Evolutionary conservation across 2,329 filamentous ascomycete species (phyloP).

Genomic region (Neoascochyta sp.): DNA sequence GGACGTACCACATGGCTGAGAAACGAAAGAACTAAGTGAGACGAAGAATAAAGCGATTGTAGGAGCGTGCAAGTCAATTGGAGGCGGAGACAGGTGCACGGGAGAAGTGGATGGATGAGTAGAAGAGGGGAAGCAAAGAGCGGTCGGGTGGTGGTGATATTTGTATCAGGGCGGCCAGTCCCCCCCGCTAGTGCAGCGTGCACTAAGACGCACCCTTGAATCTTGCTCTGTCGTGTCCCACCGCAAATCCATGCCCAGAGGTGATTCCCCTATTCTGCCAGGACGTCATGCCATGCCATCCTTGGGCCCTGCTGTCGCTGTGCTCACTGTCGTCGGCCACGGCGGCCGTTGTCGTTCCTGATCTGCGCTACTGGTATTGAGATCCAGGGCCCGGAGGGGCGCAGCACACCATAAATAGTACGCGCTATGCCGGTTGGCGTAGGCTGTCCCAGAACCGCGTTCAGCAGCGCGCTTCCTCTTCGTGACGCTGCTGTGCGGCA

Average conservation of each 20-base stretch:
- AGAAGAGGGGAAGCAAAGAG: slow-evolving; percentile 33
- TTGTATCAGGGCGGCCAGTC: slow-evolving; percentile 34
- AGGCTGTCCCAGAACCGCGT: slow-evolving; percentile 12
- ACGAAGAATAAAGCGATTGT: slow-evolving; percentile 30
- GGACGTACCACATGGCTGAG: slow-evolving; percentile 40
- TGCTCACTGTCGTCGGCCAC: slow-evolving; percentile 15
- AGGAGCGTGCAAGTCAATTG: slow-evolving; percentile 13
- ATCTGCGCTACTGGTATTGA: slow-evolving; percentile 26
- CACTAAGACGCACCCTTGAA: slow-evolving; percentile 17
- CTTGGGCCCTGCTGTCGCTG: slow-evolving; percentile 14
- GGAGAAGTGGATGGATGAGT: slow-evolving; percentile 13
- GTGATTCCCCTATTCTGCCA: slow-evolving; percentile 19
- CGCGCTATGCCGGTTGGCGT: slow-evolving; percentile 20
- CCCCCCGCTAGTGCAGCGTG: no score
- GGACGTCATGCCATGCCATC: slow-evolving; percentile 23
- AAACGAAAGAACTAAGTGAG: slow-evolving; percentile 22
- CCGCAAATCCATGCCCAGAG: slow-evolving; percentile 15
- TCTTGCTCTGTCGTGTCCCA: slow-evolving; percentile 10
- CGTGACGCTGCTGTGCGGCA: slow-evolving; percentile 14
- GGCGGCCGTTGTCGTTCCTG: slow-evolving; percentile 22
- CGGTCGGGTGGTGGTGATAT: slow-evolving; percentile 36
- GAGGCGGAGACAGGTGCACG: slow-evolving; percentile 13
- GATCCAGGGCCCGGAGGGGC: slow-evolving; percentile 28
- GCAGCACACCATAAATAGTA: slow-evolving; percentile 37
- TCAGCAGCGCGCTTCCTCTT: slow-evolving; percentile 11